These are phyloP conservation scores for Colletotrichum sansevieriae DNA, from an alignment of 2,329 filamentous ascomycete species.

Conservation along the genomic window DNA sequence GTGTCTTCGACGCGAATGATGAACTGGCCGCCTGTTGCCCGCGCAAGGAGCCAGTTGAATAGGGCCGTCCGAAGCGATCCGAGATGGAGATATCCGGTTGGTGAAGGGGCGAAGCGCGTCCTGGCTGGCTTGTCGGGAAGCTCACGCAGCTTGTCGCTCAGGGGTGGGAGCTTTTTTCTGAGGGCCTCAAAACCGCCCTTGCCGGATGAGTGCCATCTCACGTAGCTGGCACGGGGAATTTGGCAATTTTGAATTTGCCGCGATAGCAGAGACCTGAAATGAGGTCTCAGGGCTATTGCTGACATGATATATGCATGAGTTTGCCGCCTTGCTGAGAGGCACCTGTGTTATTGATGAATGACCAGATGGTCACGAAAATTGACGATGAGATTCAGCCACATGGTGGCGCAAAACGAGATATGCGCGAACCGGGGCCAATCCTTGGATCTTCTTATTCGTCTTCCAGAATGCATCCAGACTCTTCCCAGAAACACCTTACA, in stretches of 20 bases:
- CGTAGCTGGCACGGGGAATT: slow-evolving; percentile 14
- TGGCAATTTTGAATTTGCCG: slow-evolving; percentile 14
- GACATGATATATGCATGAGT: slow-evolving; percentile 33
- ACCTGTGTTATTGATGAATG: slow-evolving; percentile 20
- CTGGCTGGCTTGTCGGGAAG: slow-evolving; percentile 65
- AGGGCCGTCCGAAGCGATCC: slow-evolving; percentile 92
- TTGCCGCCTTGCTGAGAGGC: background rate
- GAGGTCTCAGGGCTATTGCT: slow-evolving; percentile 27
- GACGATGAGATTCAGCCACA: slow-evolving; percentile 40
- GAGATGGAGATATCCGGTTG: slow-evolving; percentile 92
- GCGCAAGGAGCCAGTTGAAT: slow-evolving; percentile 95
- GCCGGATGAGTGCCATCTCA: slow-evolving; percentile 38
- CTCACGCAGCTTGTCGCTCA: slow-evolving; percentile 40
- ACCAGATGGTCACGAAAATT: slow-evolving; percentile 38
- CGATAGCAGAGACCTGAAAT: slow-evolving; percentile 18
- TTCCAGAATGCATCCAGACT: too few relatives aligned
- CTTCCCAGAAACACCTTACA: too few relatives aligned
- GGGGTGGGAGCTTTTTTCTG: slow-evolving; percentile 41
- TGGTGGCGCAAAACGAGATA: slow-evolving; percentile 30
- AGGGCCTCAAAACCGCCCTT: slow-evolving; percentile 38
- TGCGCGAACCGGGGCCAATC: slow-evolving; percentile 12
- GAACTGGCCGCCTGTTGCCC: slow-evolving; percentile 89
- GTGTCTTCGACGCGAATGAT: slow-evolving; percentile 94
- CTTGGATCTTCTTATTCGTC: too few relatives aligned
- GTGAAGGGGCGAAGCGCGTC: slow-evolving; percentile 92